Conservation (phyloP, 176 grass and related monocot genomes). For the Phoenix dactylifera region DNA sequence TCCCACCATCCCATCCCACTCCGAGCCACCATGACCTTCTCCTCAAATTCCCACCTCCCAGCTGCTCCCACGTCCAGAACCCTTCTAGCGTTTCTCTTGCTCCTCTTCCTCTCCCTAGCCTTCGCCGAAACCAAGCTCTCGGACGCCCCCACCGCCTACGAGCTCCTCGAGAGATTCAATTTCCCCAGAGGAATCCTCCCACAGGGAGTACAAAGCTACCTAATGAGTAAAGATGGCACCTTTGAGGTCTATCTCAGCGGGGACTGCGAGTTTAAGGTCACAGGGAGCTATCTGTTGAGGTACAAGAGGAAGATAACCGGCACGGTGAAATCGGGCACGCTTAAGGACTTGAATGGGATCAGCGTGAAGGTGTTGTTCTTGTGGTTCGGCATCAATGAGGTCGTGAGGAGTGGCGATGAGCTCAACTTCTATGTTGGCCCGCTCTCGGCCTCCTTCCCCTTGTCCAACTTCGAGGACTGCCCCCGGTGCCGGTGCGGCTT, state of each 20-base stretch:
- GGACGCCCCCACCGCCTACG: constrained; percentile 39
- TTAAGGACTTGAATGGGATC: constrained; percentile 24
- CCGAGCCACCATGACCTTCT: too few relatives aligned
- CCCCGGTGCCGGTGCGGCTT: neutral
- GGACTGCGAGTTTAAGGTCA: neutral
- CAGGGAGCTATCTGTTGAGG: neutral
- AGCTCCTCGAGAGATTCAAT: constrained; percentile 50
- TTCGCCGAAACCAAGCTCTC: neutral
- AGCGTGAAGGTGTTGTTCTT: constrained; percentile 43
- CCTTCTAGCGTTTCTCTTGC: neutral
- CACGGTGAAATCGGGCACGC: neutral
- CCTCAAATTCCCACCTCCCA: too few relatives aligned
- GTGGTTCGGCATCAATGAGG: constrained; percentile 57
- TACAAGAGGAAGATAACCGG: neutral
- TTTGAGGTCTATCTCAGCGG: neutral
- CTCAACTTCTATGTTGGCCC: neutral
- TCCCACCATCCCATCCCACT: too few relatives aligned
- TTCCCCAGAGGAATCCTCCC: constrained; percentile 66
- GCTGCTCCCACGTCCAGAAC: too few relatives aligned
- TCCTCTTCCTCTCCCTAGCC: neutral
- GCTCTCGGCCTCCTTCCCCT: neutral
- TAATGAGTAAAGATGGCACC: neutral
- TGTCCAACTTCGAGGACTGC: neutral
- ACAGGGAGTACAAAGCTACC: neutral
- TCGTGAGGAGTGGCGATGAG: neutral